Evolutionary conservation across 805 yeast genomes (phyloP).

Genomic region (Yamadazyma tumulicola): DNA sequence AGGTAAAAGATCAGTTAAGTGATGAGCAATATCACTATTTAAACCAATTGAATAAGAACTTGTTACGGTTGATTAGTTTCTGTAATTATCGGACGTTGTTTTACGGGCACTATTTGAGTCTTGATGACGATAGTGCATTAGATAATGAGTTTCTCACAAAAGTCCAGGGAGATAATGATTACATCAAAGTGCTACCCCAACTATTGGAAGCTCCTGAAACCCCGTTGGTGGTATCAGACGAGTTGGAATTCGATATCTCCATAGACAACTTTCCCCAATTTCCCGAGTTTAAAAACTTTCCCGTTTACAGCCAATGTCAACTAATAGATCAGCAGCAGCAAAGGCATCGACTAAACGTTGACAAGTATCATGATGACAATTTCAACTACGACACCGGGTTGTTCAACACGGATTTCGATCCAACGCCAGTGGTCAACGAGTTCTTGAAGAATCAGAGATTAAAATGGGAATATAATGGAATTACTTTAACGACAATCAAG

Average conservation of each 20-base stretch:
- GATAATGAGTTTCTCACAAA: conserved; percentile 16
- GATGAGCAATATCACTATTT: conserved; percentile 20
- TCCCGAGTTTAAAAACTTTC: conserved; percentile 13
- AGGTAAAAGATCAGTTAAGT: conserved; percentile 13
- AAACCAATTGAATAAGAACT: conserved; percentile 19
- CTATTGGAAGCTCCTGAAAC: conserved; percentile 13
- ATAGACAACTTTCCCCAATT: conserved; percentile 18
- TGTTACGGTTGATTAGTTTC: conserved; percentile 30
- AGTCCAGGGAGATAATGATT: conserved; percentile 13
- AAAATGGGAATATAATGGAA: conserved; percentile 13
- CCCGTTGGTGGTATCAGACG: conserved; percentile 7
- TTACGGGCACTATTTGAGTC: conserved; percentile 21
- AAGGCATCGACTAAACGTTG: background rate
- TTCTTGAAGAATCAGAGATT: conserved; percentile 12
- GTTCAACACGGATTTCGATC: conserved; percentile 9
- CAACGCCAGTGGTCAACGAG: conserved; percentile 8
- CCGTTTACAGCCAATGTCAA: background rate
- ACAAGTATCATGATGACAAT: conserved; percentile 1
- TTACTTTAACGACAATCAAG: conserved; percentile 8
- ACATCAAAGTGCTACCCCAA: conserved; percentile 15
- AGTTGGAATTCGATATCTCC: conserved; percentile 9
- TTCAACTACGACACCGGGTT: conserved; percentile 12
- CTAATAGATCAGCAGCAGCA: background rate
- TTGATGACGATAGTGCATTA: conserved; percentile 16
- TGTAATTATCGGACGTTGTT: conserved; percentile 30